Evolutionary conservation across 768 basidiomycete genomes (phyloP).

Genomic region (Trametes cubensis): DNA sequence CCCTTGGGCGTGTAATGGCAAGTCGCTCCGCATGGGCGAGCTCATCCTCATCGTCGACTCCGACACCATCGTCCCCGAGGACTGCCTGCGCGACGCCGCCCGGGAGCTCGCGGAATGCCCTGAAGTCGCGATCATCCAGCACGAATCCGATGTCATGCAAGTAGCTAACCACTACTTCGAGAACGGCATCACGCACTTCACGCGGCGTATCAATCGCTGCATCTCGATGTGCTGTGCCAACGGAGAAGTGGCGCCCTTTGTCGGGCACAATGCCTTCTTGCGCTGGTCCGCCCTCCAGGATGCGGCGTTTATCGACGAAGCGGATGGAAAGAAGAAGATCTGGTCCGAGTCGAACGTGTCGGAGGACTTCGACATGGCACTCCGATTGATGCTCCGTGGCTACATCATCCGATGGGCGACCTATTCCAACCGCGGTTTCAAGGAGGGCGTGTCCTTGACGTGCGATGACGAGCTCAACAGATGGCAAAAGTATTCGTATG

Average conservation of each 20-base stretch:
- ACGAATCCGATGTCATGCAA: constrained; percentile 93
- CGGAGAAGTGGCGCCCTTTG: constrained; percentile 82
- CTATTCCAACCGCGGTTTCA: constrained; percentile 83
- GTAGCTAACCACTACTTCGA: constrained; percentile 90
- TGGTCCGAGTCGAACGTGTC: constrained; percentile 85
- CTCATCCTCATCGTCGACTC: constrained; percentile 83
- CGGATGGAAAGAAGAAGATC: constrained; percentile 67
- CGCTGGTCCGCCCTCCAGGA: constrained; percentile 91
- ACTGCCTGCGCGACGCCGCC: constrained; percentile 89
- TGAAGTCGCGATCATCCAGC: constrained; percentile 87
- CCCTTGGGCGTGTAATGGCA: constrained; percentile 79
- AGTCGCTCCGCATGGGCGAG: constrained; percentile 75
- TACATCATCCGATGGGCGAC: constrained; percentile 86
- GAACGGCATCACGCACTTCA: constrained; percentile 88
- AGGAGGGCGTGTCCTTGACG: constrained; percentile 89
- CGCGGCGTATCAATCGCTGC: constrained; percentile 80
- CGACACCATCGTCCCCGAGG: constrained; percentile 80
- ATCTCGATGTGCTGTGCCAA: constrained; percentile 82
- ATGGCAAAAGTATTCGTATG: constrained; percentile 90
- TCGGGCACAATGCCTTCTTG: constrained; percentile 88
- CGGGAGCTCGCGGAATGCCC: constrained; percentile 82
- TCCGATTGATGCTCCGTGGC: constrained; percentile 62
- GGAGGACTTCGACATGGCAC: constrained; percentile 83
- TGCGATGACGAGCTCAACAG: constrained; percentile 89
- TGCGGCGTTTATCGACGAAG: constrained; percentile 70